These are phyloP conservation scores for Narthecium ossifragum DNA, from an alignment of 106 monocot genomes.

Conservation along the genomic window DNA sequence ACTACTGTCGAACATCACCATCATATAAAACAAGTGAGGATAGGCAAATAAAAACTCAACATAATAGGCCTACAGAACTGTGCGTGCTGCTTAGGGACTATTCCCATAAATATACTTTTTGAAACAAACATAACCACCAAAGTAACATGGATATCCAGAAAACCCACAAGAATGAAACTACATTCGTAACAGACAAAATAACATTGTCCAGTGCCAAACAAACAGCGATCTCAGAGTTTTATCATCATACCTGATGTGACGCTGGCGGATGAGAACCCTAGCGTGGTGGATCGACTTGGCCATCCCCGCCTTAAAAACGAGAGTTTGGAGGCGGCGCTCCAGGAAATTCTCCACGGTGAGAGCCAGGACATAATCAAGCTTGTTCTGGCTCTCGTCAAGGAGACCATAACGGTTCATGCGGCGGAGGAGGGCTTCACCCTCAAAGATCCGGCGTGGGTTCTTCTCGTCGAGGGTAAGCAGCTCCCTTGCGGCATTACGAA, in stretches of 20 bases:
- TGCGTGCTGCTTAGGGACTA: too few relatives aligned
- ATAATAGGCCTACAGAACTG: too few relatives aligned
- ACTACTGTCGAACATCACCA: too few relatives aligned
- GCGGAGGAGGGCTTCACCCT: constrained; percentile 29
- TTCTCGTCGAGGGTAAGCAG: constrained; percentile 36
- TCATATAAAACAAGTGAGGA: too few relatives aligned
- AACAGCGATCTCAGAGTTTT: too few relatives aligned
- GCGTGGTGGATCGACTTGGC: constrained; percentile 88
- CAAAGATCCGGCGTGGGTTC: constrained; percentile 31
- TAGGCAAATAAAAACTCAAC: too few relatives aligned
- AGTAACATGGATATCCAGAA: too few relatives aligned
- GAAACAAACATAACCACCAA: too few relatives aligned
- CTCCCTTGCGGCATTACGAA: constrained; percentile 31
- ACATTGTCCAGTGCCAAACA: too few relatives aligned
- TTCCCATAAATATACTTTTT: too few relatives aligned
- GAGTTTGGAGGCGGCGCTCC: constrained; percentile 26
- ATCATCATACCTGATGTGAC: constrained; percentile 79
- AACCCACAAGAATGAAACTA: too few relatives aligned
- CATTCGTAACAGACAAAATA: too few relatives aligned
- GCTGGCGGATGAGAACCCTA: constrained; percentile 80
- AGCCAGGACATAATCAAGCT: constrained; percentile 34
- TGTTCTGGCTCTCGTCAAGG: constrained; percentile 34
- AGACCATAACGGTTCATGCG: constrained; percentile 33
- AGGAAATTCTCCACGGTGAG: constrained; percentile 34
- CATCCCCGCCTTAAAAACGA: constrained; percentile 59